Base-by-base conservation (phyloP, 148 eudicot species). In the Camellia sinensis region DNA sequence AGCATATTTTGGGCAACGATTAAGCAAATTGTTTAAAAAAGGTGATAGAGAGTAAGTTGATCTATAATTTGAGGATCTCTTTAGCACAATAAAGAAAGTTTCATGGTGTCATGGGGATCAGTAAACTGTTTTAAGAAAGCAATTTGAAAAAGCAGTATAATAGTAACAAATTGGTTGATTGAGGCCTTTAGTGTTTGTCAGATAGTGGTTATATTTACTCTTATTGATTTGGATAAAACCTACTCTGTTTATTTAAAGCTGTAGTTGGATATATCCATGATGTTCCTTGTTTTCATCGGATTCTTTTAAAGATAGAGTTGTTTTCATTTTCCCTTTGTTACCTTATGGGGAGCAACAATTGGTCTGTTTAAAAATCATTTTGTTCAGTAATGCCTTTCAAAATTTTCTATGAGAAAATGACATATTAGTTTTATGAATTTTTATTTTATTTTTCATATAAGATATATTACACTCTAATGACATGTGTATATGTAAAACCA, bases 21-120 rank as follows among this genome's bases (percentile, higher is more conserved):
- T 29, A 29, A 29, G 37, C 37, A 29, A 29, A 29, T 29, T 29
- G 37, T 29, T 29, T 29, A 29, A 29, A 29, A 29, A 29, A 29
- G 37, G 37, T 29, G 1, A 29, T 29, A 29, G 37, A 29, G 37
- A 1, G 37, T 29, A 29, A 29, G 37, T 29, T 29, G 37, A 29
- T 29, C 37, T 29, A 43, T 66, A 11, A 29, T 66, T 66, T 66
- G 13, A 53, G 18, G 8, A 22, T 37, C 9, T 15, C 41, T 40
- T 64, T 54, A 22, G 60, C 48, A 37, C 12, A 54, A 41, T 48
- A 76, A 46, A 62, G 8, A 75, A 75, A 75, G 43, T 15, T n/a
- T 60, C 50, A 53, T 77, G 17, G 43, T 15, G 18, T 60, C 50
- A 53, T 77, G 7, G 84, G 77, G 72, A 82, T 71, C 56, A 77